Conservation (phyloP, 73 alveolate genomes). For the Paramecium primaurelia region DNA sequence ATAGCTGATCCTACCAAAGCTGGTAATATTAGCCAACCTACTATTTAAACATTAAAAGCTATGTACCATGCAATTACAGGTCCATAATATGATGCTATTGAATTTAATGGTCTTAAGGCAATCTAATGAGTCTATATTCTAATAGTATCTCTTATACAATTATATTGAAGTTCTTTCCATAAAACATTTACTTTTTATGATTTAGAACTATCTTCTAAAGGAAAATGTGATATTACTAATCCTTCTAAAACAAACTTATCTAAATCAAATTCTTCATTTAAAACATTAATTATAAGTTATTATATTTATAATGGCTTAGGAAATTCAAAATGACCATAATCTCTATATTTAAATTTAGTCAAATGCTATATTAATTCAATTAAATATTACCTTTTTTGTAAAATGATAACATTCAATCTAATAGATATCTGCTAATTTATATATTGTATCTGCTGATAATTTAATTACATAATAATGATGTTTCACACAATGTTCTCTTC, state of each 20-base stretch:
- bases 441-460: neutral
- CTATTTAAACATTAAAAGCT: slow-evolving; percentile 37
- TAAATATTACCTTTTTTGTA: neutral
- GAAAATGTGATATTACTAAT: neutral
- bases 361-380: neutral
- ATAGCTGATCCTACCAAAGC: neutral
- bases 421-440: neutral
- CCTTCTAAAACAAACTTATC: slow-evolving; percentile 29
- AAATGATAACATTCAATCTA: slow-evolving; percentile 26
- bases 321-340: neutral
- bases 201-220: neutral
- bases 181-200: neutral
- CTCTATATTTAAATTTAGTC: neutral
- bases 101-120: neutral
- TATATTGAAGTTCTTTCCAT: neutral
- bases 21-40: slow-evolving; percentile 14
- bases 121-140: neutral
- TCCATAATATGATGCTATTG: slow-evolving; percentile 14
- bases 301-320: neutral
- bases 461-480: slow-evolving; percentile 4
- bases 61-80: slow-evolving; percentile 28
- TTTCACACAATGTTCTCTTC: neutral
- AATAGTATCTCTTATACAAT: slow-evolving; percentile 1
- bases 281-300: neutral
- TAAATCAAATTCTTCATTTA: slow-evolving; percentile 31